Base-by-base conservation (phyloP, 2,329 filamentous ascomycete genomes). In the Coccinonectria pachysandricola region DNA sequence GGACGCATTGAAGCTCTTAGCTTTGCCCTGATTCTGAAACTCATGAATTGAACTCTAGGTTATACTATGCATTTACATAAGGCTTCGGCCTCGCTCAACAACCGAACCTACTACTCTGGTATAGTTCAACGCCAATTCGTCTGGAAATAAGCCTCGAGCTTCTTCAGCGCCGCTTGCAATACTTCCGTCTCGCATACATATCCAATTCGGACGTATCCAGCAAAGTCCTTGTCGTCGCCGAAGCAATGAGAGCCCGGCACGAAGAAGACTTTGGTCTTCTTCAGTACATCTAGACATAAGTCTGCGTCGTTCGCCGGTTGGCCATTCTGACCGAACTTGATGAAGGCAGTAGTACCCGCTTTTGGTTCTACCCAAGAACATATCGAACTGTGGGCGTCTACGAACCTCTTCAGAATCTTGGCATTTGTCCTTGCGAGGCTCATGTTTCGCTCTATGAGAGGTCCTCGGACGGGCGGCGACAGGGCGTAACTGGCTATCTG, bases 331-430 rank as follows among this genome's bases (percentile, higher is more conserved):
- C 60, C 62, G 38, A 92, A 84, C 42, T 69, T 73, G 30, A 92
- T 57, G 44, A 92, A 82, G 0, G 80, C 79, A 7, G 80, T 88
- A 2, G 83, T 92, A 0, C 84, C 85, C 1, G 81, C 83, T 5
- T 71, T 71, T 2, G 85, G 85, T 51, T 73, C 79, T 4, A 75
- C 64, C 79, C 80, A 91, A 2, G 68, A 67, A 42, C 74, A 79
- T 6, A 71, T 64, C 36, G 68, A 66, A 19, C 66, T 61, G 46
- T 86, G 69, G 27, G 69, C 65, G 15, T 75, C 63, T 4, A 87
- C 62, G 36, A 84, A 88, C 2, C 57, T 60, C 32, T 77, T 72
- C n/a, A 88, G 50, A 6, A 84, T 46, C 4, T 57, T 66, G 4
- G 80, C 48, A 46, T 91, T 91, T 2, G 59, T 70, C 40, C 68